Evolutionary conservation across 768 basidiomycete species (phyloP), one percentile per base, ranked within the genome.

Genomic region (Grammothele lineata): DNA sequence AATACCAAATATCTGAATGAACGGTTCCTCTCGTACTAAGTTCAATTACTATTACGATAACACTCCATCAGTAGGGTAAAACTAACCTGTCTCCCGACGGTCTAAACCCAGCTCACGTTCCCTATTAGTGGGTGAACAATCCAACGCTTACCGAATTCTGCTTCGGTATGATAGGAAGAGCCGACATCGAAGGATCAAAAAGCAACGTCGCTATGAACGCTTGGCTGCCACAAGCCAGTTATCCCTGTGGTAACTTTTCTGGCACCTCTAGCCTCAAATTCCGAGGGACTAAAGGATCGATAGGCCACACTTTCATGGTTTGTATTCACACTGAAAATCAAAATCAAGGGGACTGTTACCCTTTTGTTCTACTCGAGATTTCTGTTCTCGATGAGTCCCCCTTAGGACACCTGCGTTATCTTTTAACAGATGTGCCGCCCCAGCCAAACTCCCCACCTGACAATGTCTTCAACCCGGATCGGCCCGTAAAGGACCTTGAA

Each of bases 31-130:
- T 82, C 76, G 78, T 83, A 83, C 81, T 83, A 81, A 78, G 79
- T 77, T 78, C 76, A 78, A 83, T 82, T 83, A 80, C 80, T 78
- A 73, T 83, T 77, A 74, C 73, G 75, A 80, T 70, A 72, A 81
- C 78, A 64, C 77, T 77, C 75, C 81, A 83, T 81, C 79, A 83
- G 79, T 81, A 84, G 80, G 79, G 81, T 83, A 84, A 83, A 83
- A 84, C 80, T 83, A 84, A 83, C 80, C 82, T 83, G 80, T 84
- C 82, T 82, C 81, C 82, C 78, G 76, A 83, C 75, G 77, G 81
- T 82, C 81, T 82, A 83, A 83, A 82, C 80, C 80, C 80, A 82
- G 80, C 80, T 81, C 80, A 81, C 75, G 74, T 80, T 83, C 78
- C 81, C 80, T 82, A 81, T 81, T 80, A 74, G 73, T 77, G 80